Base-by-base conservation (phyloP, 1,139 yeast genomes). In the Protomyces inouyei region DNA sequence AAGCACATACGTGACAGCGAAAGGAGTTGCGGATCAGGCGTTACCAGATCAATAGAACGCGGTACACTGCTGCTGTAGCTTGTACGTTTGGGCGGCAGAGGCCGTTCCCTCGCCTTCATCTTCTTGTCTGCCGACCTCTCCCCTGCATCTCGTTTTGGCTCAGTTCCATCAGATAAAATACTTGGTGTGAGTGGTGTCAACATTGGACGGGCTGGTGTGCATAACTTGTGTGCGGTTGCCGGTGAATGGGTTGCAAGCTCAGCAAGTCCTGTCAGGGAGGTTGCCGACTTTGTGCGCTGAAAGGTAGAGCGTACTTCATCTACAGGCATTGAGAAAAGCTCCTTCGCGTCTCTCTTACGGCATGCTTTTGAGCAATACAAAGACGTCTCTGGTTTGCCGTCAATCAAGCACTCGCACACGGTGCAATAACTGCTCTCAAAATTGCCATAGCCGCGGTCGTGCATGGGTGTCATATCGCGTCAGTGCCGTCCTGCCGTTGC, bases 31-130 rank as follows among this genome's bases (percentile, higher is more conserved):
- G 48, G 48, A 16, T 43, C 48, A 10, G 63, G 63, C 36, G 53
- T 59, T 10, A 59, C 63, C 35, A 59, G 52, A 6, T 52, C 63
- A 18, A 59, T 35, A 5, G 63, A 59, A 8, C 36, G 38, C 18
- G 63, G 57, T 35, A 52, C 35, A 52, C 57, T 52, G 12, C 28
- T 14, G 3, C 57, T 28, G 14, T 59, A 59, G 45, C 63, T 59
- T 56, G 35, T 40, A n/a, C 63, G 52, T 43, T 52, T 52, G 4
- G 63, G 63, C 3, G 57, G 63, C 21, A 52, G 21, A 12, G 63
- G 63, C n/a, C 63, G 23, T n/a, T 45, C 54, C 18, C 16, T 38
- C 10, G 43, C 16, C 2, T 10, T 38, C 16, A 38, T 10, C 4
- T 1, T 10, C n/a, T 38, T 16, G 18, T 6, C 43, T 16, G 16